Evolutionary conservation across 2,329 filamentous ascomycete genomes (phyloP), one percentile per base, ranked within the genome.

Genomic region (Colletotrichum filicis): DNA sequence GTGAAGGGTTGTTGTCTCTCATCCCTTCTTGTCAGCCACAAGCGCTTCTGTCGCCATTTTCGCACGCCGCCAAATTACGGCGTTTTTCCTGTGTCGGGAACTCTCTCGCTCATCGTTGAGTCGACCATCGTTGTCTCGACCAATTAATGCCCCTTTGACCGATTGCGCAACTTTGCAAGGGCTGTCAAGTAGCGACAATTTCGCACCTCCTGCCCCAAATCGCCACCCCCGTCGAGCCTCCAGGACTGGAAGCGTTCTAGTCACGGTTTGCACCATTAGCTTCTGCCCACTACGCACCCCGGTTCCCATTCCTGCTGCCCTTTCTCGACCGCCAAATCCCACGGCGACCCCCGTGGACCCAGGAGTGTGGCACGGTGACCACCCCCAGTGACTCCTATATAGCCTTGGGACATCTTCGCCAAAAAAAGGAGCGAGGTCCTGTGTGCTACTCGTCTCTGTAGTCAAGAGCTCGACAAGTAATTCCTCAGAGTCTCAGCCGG

Each of bases 91-190:
- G 56, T 46, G 63, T 70, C 37, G 62, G 42, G 59, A 61, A 61
- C 53, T 30, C 58, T 46, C 30, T 49, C 42, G 37, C 65, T 58
- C 58, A 66, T 69, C 58, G 68, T 53, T 37, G 58, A 63, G 37
- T 64, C 30, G 53, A 42, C 46, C 37, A 24, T 65, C 42, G 42
- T 9, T 8, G 42, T 22, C 19, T 49, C 32, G 37, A 49, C 66
- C 70, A 70, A 70, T 70, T 61, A 66, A 60, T 60, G 32, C 46
- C 49, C 35, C 30, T 70, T 70, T 16, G 28, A 12, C 53, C 70
- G 70, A 73, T 73, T 73, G 70, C 70, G 66, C 70, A 69, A 73
- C 56, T 63, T 70, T 65, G 26, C 70, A 73, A 73, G 70, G 66
- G 55, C 66, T 35, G 56, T 62, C 56, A 37, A n/a, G 46, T 35